phyloP scores from a whole-genome alignment of 1,284 basidiomycete genomes.

The Sporisorium graminicola region DNA sequence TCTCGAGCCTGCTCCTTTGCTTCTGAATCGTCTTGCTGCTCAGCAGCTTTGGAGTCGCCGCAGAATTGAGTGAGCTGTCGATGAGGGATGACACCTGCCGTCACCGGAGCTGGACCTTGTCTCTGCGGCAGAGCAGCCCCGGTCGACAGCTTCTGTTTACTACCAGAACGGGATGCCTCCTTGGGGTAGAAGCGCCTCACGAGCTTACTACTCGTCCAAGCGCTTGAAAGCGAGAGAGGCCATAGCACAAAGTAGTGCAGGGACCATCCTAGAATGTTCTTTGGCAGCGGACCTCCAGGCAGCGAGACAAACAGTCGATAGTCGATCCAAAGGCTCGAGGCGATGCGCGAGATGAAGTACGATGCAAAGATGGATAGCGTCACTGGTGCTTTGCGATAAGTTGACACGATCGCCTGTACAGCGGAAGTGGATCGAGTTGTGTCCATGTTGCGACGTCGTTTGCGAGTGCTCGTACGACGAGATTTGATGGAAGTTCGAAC shows the following conservation, averaged over 20 bases:
- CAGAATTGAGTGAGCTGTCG: slow-evolving; percentile 42
- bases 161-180: neutral
- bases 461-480: neutral
- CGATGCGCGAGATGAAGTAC: slow-evolving; percentile 33
- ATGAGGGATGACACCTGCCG: slow-evolving; percentile 35
- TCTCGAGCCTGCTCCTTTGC: slow-evolving; percentile 12
- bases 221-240: slow-evolving; percentile 24
- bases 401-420: slow-evolving; percentile 15
- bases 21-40: neutral
- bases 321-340: slow-evolving; percentile 30
- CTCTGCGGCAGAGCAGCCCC: slow-evolving; percentile 16
- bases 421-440: slow-evolving; percentile 4
- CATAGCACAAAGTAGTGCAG: slow-evolving; percentile 40
- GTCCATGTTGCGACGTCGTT: slow-evolving; percentile 13
- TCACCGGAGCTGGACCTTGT: slow-evolving; percentile 18
- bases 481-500: neutral
- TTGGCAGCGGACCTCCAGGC: slow-evolving; percentile 36
- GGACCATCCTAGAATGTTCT: slow-evolving; percentile 48
- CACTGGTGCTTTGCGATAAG: slow-evolving; percentile 35
- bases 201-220: slow-evolving; percentile 25
- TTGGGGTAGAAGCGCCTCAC: slow-evolving; percentile 14
- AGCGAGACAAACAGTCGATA: slow-evolving; percentile 46
- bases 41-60: neutral
- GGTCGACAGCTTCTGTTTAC: slow-evolving; percentile 15
- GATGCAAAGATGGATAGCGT: slow-evolving; percentile 38